Evolutionary conservation across 1,284 basidiomycete species (phyloP).

Genomic region (Hemileia vastatrix): DNA sequence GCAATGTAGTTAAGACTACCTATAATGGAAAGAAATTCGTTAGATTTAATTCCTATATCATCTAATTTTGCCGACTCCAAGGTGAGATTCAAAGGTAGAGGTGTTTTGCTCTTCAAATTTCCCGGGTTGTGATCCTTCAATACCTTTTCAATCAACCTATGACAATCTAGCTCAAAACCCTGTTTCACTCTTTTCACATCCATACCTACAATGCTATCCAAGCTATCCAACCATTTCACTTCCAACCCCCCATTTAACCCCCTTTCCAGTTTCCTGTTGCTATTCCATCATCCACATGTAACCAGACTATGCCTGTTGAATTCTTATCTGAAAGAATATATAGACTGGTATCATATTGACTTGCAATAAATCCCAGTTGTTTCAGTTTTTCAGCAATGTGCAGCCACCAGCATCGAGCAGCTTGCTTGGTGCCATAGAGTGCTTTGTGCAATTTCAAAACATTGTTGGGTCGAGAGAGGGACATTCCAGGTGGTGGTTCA

Average conservation of each 20-base stretch:
- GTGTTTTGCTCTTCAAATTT: no score
- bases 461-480: no score
- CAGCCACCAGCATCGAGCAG: conserved; percentile 8
- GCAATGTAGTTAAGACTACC: no score
- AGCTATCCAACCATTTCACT: neutral
- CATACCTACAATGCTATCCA: neutral
- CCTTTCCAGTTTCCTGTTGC: neutral
- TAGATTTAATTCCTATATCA: no score
- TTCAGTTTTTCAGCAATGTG: neutral
- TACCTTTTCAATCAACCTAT: neutral
- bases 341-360: neutral
- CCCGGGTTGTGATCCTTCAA: no score
- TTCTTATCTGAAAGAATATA: neutral
- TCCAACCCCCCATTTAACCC: neutral
- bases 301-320: neutral
- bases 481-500: no score
- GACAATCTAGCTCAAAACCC: neutral
- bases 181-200: neutral
- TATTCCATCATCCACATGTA: conserved; percentile 10
- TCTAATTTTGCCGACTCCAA: no score
- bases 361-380: neutral
- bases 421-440: conserved; percentile 13
- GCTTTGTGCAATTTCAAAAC: no score
- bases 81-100: no score
- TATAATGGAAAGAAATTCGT: no score